A percentile compares a stretch with the other conserved stretches of the same genome.
These are phyloP conservation scores for Piromyces sp. DNA, from an alignment of 192 early-diverging fungal species.

Conservation along the genomic window DNA sequence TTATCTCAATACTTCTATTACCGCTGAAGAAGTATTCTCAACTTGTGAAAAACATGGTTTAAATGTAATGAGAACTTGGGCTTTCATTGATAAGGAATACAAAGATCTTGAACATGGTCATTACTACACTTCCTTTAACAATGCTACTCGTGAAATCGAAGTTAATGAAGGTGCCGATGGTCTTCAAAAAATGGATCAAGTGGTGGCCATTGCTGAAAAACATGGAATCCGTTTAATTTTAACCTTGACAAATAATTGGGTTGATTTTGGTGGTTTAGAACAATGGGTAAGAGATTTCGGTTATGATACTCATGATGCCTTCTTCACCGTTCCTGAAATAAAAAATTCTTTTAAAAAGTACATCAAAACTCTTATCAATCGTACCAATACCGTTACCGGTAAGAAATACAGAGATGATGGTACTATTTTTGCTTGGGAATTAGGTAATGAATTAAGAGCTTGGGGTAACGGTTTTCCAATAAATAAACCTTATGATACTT, in stretches of 20 bases:
- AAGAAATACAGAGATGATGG: conserved; percentile 31
- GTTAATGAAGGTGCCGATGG: too few relatives aligned
- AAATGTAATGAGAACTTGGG: too few relatives aligned
- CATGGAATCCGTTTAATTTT: conserved; percentile 10
- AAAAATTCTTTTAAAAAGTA: conserved; percentile 21
- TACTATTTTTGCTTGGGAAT: conserved; percentile 45
- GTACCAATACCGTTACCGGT: conserved; percentile 30
- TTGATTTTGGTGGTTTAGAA: conserved; percentile 17
- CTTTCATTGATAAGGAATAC: too few relatives aligned
- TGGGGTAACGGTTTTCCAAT: too few relatives aligned
- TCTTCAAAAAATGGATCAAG: too few relatives aligned
- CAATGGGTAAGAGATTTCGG: conserved; percentile 8
- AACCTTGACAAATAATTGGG: conserved; percentile 15
- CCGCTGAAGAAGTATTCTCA: too few relatives aligned
- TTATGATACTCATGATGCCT: conserved; percentile 5
- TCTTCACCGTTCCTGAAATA: conserved; percentile 10
- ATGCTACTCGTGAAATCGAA: too few relatives aligned
- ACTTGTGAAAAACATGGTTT: too few relatives aligned
- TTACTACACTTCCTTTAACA: too few relatives aligned
- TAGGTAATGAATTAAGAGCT: conserved; percentile 44
- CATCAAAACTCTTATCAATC: conserved; percentile 16
- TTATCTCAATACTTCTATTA: neutral
- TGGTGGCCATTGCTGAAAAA: too few relatives aligned
- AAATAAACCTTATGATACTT: neutral
- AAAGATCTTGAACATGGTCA: too few relatives aligned